A percentile compares a stretch with the other conserved stretches of the same genome.
phyloP scores from a whole-genome alignment of 306 rosid genomes.

The Malus sylvestris region DNA sequence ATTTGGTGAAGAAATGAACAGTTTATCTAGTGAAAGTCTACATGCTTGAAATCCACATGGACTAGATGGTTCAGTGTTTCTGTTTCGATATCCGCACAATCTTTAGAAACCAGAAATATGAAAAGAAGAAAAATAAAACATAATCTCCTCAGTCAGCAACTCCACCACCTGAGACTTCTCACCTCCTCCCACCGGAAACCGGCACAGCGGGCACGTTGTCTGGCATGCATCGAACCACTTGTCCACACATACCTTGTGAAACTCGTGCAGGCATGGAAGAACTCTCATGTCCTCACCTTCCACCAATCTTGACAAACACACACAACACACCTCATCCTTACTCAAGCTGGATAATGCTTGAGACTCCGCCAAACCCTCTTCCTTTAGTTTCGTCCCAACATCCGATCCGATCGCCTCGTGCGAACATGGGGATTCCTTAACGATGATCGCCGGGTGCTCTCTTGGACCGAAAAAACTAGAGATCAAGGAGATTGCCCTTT shows the following conservation, averaged over 20 bases:
- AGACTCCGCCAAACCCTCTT: background rate
- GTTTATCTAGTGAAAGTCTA: no score
- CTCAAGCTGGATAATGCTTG: background rate
- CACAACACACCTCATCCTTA: conserved; percentile 39
- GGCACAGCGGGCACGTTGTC: conserved; percentile 76
- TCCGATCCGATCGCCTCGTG: conserved; percentile 12
- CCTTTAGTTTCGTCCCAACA: conserved; percentile 7
- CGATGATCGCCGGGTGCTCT: conserved; percentile 11
- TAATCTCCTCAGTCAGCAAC: conserved; percentile 71
- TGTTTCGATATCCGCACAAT: background rate
- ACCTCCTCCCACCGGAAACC: conserved; percentile 52
- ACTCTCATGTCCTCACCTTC: conserved; percentile 32
- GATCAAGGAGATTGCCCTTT: conserved; percentile 34
- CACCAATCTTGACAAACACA: conserved; percentile 61
- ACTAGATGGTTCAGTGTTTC: background rate
- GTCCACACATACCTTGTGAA: conserved; percentile 70
- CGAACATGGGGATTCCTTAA: conserved; percentile 26
- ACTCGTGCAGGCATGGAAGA: conserved; percentile 79
- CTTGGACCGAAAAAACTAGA: conserved; percentile 30
- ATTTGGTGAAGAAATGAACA: background rate
- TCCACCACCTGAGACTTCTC: conserved; percentile 32
- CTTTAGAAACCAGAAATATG: conserved; percentile 70
- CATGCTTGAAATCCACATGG: no score
- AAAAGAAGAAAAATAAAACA: conserved; percentile 85
- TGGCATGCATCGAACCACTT: conserved; percentile 64